Base-by-base conservation (phyloP, 352 stramenopile species). In the Pythium phragmiticola region DNA sequence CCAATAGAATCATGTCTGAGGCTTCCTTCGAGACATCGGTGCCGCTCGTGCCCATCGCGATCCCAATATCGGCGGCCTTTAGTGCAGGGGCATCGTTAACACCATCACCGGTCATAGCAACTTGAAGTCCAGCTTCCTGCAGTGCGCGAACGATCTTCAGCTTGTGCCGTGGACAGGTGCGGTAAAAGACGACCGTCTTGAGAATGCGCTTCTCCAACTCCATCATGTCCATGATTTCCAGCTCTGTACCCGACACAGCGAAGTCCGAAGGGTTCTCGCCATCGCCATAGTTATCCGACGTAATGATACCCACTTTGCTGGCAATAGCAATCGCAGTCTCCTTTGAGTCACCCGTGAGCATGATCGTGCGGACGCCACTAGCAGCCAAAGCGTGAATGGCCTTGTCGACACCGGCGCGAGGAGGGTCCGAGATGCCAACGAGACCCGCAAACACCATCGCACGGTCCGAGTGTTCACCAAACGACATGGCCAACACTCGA, bases 61-160 rank as follows among this genome's bases (percentile, higher is more conserved):
- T 97, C 34, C 94, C 92, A 70, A 99, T 98, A 63, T 99, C 94
- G 17, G 95, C 94, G 1, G 80, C 94, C 70, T 99, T 99, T 9
- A 99, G 78, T 4, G 97, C 97, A 19, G 97, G 97, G 7, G 97
- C 97, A 77, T 99, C 97, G 76, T 99, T 99, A 14, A 98, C 98
- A 37, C 97, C 97, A 68, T 99, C 97, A n/a, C 97, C 98, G n/a
- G 98, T 99, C 82, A 99, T 98, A 7, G 96, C 97, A 45, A 99
- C 95, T 71, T 89, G 82, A 42, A 89, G 43, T 3, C 80, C 79
- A 17, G 75, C 78, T 47, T 88, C 76, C 69, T 99, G 95, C 11
- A 98, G 83, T 16, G 92, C 94, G 7, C 87, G 80, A 9, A 99
- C 96, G 66, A 99, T 97, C 59, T 94, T 94, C 13, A 99, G 82